Conservation (phyloP, 352 stramenopile species). For the Nannochloropsis limnetica region DNA sequence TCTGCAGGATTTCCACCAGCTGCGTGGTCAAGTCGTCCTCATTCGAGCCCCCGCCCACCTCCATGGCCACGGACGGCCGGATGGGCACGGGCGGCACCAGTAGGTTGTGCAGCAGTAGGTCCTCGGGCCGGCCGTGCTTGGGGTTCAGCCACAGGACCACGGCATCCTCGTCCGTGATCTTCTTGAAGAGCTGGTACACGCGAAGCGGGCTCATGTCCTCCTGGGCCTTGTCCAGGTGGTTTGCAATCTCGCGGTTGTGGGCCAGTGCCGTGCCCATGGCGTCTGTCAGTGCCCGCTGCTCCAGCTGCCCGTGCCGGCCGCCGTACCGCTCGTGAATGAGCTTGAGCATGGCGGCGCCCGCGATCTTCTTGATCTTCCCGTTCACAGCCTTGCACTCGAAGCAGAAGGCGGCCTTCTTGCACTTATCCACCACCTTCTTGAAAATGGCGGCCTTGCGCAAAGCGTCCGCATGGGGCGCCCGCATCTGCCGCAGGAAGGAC, state of each 20-base stretch:
- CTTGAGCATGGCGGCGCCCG: slow-evolving; percentile 83
- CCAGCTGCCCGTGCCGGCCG: slow-evolving; percentile 56
- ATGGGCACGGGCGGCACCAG: slow-evolving; percentile 97
- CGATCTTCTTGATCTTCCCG: slow-evolving; percentile 88
- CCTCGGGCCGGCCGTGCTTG: slow-evolving; percentile 82
- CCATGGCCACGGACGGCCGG: slow-evolving; percentile 94
- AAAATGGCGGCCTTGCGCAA: slow-evolving; percentile 60
- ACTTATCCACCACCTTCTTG: slow-evolving; percentile 89
- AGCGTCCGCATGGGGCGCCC: slow-evolving; percentile 63
- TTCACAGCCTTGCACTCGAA: slow-evolving; percentile 90
- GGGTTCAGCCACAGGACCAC: slow-evolving; percentile 94
- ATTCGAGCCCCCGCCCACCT: slow-evolving; percentile 83
- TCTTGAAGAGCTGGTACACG: slow-evolving; percentile 70
- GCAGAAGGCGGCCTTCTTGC: slow-evolving; percentile 90
- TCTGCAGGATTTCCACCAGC: slow-evolving; percentile 97
- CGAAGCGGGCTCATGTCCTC: slow-evolving; percentile 72
- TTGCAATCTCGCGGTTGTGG: slow-evolving; percentile 68
- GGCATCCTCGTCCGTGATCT: slow-evolving; percentile 94
- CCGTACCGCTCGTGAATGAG: slow-evolving; percentile 96
- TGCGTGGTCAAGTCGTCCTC: slow-evolving; percentile 77
- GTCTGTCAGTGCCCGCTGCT: slow-evolving; percentile 41
- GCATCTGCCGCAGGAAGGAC: slow-evolving; percentile 52
- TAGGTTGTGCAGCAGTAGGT: slow-evolving; percentile 91
- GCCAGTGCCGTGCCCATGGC: slow-evolving; percentile 44
- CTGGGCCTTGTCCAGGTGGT: slow-evolving; percentile 71